A percentile compares a stretch with the other conserved stretches of the same genome.
Conservation (phyloP, 257 asterid species). For the Petrea volubilis region DNA sequence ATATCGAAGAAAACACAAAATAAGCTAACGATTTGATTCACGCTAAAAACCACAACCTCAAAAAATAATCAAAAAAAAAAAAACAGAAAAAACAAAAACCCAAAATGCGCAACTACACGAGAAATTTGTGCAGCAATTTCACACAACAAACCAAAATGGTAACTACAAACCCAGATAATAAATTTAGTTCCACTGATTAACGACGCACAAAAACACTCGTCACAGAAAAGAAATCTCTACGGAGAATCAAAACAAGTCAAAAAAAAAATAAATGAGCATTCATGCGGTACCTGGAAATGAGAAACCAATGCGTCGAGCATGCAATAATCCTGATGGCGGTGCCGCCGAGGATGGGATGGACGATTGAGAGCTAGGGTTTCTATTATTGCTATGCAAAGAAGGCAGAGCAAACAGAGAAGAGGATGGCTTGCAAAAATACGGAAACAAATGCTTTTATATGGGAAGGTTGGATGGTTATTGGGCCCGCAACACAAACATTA, state of each 20-base stretch:
- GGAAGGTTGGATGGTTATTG: slow-evolving; percentile 7
- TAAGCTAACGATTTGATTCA: slow-evolving; percentile 4
- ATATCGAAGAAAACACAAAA: not conserved
- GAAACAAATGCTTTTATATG: not conserved
- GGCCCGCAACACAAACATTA: slow-evolving; percentile 3
- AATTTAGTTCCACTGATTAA: not conserved
- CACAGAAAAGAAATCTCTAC: not conserved
- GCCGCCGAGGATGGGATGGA: not conserved
- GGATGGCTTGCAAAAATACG: not conserved
- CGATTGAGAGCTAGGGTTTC: slow-evolving; percentile 32
- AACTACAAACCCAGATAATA: not conserved
- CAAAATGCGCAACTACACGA: not conserved
- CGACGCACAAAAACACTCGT: not conserved
- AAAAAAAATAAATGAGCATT: slow-evolving; percentile 1
- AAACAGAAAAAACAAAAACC: not conserved
- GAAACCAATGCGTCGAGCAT: slow-evolving; percentile 13
- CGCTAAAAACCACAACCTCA: not conserved
- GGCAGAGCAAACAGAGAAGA: slow-evolving; percentile 27
- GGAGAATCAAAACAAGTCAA: slow-evolving; percentile 5
- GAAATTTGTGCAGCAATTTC: not conserved
- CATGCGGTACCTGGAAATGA: slow-evolving; percentile 8
- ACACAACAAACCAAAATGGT: not conserved
- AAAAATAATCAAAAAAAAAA: not conserved
- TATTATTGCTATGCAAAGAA: slow-evolving; percentile 27
- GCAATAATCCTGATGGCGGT: not conserved